Evolutionary conservation across 352 stramenopile genomes (phyloP), one percentile per base, ranked within the genome.

Genomic region (Saprolegnia parasitica): DNA sequence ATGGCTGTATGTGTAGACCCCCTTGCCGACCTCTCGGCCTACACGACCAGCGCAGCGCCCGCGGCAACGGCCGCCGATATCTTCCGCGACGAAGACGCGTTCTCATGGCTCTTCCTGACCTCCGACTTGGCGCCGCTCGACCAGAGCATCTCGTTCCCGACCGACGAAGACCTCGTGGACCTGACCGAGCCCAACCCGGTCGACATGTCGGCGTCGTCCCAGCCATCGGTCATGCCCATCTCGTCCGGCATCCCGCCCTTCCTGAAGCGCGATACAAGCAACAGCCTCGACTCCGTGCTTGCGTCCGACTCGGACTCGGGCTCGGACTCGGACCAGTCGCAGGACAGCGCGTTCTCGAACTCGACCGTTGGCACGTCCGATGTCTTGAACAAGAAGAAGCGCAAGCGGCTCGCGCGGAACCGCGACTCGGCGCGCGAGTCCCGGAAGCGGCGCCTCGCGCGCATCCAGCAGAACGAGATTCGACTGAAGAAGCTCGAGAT

Each of bases 381-480:
- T 26, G 37, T 13, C 45, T 45, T 46, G 15, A 56, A 73, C 55
- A 64, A 73, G 65, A 85, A 87, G 56, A 88, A 89, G 65, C 79
- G 87, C 56, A 74, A 76, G 56, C 79, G 84, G 2, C 80, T 83
- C n/a, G 79, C 86, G 60, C 88, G 87, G 73, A 92, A 92, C 56
- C 68, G 89, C 21, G 81, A 80, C 58, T 90, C 82, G 20, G 84
- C 89, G 63, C 76, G 84, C 60, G 82, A 90, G 70, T 90, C 88
- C 54, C 82, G 84, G 54, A 90, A 90, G 73, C 82, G 84, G 57
- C 88, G 88, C 62, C 84, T 83, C 72, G 84, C 88, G 73, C 80
- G 88, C 58, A 75, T 88, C 35, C 80, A 90, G 54, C 75, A 89
- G 67, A 92, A 89, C 68, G 84, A 90, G 62, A 68, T 74, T 32